Conservation (phyloP, 352 stramenopile genomes). For the Phytophthora fragariaefolia region DNA sequence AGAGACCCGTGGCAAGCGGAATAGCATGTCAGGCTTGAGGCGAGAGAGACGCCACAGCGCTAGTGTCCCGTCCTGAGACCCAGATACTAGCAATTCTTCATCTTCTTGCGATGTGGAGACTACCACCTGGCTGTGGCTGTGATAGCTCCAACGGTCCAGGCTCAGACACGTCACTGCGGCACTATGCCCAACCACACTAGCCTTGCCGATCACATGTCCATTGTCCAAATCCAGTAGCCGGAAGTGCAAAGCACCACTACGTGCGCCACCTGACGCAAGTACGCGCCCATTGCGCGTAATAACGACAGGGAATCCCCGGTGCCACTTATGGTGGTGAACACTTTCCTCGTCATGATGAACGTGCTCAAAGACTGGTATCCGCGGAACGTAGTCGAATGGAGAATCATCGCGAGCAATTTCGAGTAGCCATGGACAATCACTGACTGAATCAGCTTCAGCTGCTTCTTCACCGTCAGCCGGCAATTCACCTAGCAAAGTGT, state of each 20-base stretch:
- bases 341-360: slow-evolving; percentile 31
- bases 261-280: slow-evolving; percentile 71
- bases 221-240: slow-evolving; percentile 84
- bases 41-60: slow-evolving; percentile 77
- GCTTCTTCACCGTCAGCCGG: slow-evolving; percentile 14
- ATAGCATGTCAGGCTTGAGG: slow-evolving; percentile 76
- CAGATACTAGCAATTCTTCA: slow-evolving; percentile 79
- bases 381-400: slow-evolving; percentile 82
- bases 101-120: slow-evolving; percentile 56
- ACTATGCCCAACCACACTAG: slow-evolving; percentile 79
- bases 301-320: slow-evolving; percentile 54
- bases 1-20: slow-evolving; percentile 74
- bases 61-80: slow-evolving; percentile 71
- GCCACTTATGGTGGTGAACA: slow-evolving; percentile 3
- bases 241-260: slow-evolving; percentile 78
- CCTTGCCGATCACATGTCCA: slow-evolving; percentile 81
- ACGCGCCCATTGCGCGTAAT: slow-evolving; percentile 80
- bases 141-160: slow-evolving; percentile 68
- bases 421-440: slow-evolving; percentile 70
- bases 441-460: slow-evolving; percentile 13
- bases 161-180: slow-evolving; percentile 75
- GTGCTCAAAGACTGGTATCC: slow-evolving; percentile 78
- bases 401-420: slow-evolving; percentile 75
- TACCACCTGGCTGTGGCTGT: slow-evolving; percentile 35
- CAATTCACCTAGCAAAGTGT: slow-evolving; percentile 16